Conservation (phyloP, 345 rosid genomes). For the Microthlaspi erraticum region DNA sequence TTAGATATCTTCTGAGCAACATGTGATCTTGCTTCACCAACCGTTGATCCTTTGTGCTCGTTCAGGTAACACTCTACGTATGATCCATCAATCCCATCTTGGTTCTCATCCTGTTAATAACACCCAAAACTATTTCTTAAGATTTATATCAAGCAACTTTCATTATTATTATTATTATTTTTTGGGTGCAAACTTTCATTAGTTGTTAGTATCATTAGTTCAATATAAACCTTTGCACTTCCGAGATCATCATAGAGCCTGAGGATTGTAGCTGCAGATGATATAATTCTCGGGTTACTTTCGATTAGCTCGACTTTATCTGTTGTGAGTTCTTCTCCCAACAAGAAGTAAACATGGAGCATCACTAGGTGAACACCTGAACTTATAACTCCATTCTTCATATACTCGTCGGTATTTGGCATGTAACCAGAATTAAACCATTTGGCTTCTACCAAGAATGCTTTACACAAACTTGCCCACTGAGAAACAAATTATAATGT, state of each 20-base stretch:
- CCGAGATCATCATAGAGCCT: constrained; percentile 72
- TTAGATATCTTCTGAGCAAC: constrained; percentile 50
- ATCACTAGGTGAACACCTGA: constrained; percentile 58
- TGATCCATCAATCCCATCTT: constrained; percentile 64
- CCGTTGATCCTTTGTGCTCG: constrained; percentile 42
- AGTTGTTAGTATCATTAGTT: constrained; percentile 2
- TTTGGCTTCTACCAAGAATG: constrained; percentile 64
- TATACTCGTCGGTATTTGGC: constrained; percentile 54
- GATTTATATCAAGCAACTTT: not conserved
- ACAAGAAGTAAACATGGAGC: constrained; percentile 56
- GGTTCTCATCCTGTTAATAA: constrained; percentile 59
- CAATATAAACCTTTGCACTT: constrained; percentile 55
- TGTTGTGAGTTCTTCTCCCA: constrained; percentile 47
- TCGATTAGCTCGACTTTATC: constrained; percentile 47
- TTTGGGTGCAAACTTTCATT: too few relatives aligned
- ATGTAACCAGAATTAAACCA: constrained; percentile 54
- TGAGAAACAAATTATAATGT: constrained; percentile 35
- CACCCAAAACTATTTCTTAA: not conserved
- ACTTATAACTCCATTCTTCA: constrained; percentile 62
- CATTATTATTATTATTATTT: too few relatives aligned
- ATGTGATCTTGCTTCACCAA: constrained; percentile 45
- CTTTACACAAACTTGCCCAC: constrained; percentile 62
- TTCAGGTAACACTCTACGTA: constrained; percentile 60
- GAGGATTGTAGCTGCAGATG: constrained; percentile 54
- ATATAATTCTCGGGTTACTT: constrained; percentile 44